Evolutionary conservation across 148 eudicot genomes (phyloP), one percentile per base, ranked within the genome.

Genomic region (Chenopodium suecicum): DNA sequence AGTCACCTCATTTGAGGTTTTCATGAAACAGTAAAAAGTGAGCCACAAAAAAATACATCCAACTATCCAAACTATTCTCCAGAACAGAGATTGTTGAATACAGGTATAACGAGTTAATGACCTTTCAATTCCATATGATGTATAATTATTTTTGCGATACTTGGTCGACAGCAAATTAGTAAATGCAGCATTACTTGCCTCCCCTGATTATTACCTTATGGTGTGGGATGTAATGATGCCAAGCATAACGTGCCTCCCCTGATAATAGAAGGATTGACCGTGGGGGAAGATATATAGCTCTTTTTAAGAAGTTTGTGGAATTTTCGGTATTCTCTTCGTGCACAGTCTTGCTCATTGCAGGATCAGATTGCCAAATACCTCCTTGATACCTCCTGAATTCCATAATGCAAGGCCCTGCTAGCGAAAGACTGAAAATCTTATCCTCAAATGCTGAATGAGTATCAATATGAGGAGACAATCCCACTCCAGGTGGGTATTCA

Each of bases 201-300:
- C 44, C 44, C 44, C 44, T 41, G 44, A 41, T 41, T 41, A 41
- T 54, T 84, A 96, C 99, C 98, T 96, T 96, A 86, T 96, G 99
- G 85, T 96, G 99, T 31, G 99, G 99, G 82, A 96, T 96, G 82
- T 96, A 96, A 88, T 96, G 99, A 80, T 91, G 92, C 99, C 99
- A 96, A 76, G 97, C 97, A 88, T 96, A 96, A 66, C 99, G 91
- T 48, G 92, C 95, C 87, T 96, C 99, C 82, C 97, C 98, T 78
- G 97, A 92, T 77, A 96, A 83, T 79, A 96, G 78, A 46, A 96
- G 88, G 86, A 96, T 83, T 62, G 99, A 96, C 73, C 95, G 91
- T 69, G 98, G 91, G 58, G 98, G 98, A 81, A 96, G 97, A 91
- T 90, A 90, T 76, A 96, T 82, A 86, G 93, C 97, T 78, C 80